Conservation (phyloP, 2,329 filamentous ascomycete genomes). For the Neofusicoccum parvum region DNA sequence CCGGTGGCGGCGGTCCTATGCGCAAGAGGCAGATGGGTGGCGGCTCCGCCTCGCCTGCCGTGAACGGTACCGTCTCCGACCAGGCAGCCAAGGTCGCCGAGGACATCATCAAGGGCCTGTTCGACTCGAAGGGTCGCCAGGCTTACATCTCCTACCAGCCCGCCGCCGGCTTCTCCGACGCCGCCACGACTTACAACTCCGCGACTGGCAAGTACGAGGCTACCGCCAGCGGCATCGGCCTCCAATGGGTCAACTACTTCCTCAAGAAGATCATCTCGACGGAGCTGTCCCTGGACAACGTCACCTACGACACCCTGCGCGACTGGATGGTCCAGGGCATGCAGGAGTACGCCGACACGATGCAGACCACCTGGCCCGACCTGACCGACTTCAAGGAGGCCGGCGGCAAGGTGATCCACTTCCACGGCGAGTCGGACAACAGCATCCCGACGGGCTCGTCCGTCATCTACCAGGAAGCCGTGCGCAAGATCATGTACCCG, state of each 20-base stretch:
- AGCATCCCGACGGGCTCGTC: slow-evolving; percentile 57
- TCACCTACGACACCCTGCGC: slow-evolving; percentile 59
- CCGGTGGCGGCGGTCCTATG: slow-evolving; percentile 25
- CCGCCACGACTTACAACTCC: slow-evolving; percentile 39
- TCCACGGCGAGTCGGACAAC: slow-evolving; percentile 59
- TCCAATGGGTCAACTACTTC: slow-evolving; percentile 47
- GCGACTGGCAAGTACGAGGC: slow-evolving; percentile 36
- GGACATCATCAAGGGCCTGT: slow-evolving; percentile 40
- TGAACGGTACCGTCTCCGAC: slow-evolving; percentile 36
- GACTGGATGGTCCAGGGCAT: slow-evolving; percentile 55
- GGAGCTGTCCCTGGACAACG: slow-evolving; percentile 22
- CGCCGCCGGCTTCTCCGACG: slow-evolving; percentile 36
- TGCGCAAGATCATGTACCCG: slow-evolving; percentile 54
- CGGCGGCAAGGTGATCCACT: slow-evolving; percentile 61
- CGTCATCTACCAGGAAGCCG: slow-evolving; percentile 58
- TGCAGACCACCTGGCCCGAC: slow-evolving; percentile 59
- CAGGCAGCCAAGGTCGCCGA: slow-evolving; percentile 30
- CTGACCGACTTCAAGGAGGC: slow-evolving; percentile 51
- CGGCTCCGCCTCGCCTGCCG: slow-evolving; percentile 26
- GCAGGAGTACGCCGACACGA: slow-evolving; percentile 51
- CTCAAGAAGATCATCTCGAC: slow-evolving; percentile 31
- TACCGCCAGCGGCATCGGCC: slow-evolving; percentile 35
- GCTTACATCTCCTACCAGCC: slow-evolving; percentile 47
- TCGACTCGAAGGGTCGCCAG: slow-evolving; percentile 42
- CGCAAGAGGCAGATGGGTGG: slow-evolving; percentile 17